These are phyloP conservation scores for Fomitopsis betulina DNA, from an alignment of 1,284 basidiomycete genomes.

Conservation along the genomic window DNA sequence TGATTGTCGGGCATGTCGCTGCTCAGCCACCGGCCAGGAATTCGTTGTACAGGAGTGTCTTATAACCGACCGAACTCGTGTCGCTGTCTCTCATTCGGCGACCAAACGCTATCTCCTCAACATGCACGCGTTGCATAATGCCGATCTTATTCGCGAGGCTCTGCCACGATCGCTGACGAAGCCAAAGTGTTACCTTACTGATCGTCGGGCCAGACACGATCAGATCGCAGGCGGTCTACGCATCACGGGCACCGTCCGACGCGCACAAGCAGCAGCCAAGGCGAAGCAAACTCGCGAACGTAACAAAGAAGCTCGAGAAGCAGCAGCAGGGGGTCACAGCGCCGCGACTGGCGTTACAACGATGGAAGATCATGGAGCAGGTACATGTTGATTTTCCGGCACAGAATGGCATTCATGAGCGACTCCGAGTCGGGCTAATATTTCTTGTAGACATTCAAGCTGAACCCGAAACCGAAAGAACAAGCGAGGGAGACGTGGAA, in stretches of 20 bases:
- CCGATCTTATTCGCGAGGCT: neutral
- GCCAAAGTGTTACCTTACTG: neutral
- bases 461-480: too few species aligned
- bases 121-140: neutral
- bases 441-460: too few species aligned
- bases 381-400: too few species aligned
- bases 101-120: neutral
- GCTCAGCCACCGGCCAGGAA: too few species aligned
- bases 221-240: neutral
- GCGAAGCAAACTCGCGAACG: neutral
- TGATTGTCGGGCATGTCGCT: slow-evolving; percentile 21
- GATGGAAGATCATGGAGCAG: too few species aligned
- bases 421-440: too few species aligned
- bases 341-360: too few species aligned
- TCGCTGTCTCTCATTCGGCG: neutral
- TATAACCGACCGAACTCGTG: neutral
- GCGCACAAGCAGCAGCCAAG: neutral
- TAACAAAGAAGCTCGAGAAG: too few species aligned
- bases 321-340: too few species aligned
- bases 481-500: too few species aligned
- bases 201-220: neutral
- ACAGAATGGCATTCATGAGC: too few species aligned
- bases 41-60: neutral
- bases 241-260: neutral
- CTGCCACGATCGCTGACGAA: neutral